Conservation (phyloP, 305 asterid genomes). For the Solanum hybrid region DNA sequence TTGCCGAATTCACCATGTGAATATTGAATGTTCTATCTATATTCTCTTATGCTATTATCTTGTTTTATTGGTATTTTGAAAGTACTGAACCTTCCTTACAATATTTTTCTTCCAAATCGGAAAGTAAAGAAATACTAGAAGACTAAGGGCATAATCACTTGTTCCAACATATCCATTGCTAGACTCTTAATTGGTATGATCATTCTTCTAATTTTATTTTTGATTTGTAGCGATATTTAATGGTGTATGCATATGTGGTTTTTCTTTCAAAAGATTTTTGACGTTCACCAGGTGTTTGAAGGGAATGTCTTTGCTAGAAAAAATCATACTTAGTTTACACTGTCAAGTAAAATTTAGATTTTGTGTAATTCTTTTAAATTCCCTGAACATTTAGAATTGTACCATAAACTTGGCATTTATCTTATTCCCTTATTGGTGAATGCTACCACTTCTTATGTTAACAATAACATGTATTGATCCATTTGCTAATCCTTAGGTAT, state of each 20-base stretch:
- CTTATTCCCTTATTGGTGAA: background rate
- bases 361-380: background rate
- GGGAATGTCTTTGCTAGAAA: background rate
- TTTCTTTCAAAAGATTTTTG: background rate
- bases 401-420: background rate
- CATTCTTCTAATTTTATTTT: background rate
- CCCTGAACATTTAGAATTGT: background rate
- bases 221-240: no score
- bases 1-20: background rate
- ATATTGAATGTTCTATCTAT: background rate
- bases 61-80: background rate
- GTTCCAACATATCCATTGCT: background rate
- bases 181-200: background rate
- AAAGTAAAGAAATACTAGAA: background rate
- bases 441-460: background rate
- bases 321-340: background rate
- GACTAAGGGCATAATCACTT: background rate
- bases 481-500: background rate
- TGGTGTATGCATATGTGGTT: background rate
- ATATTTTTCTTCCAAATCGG: background rate
- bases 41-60: background rate
- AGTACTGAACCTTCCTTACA: background rate
- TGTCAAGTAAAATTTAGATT: background rate
- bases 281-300: background rate
- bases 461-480: background rate